These are phyloP conservation scores for Vicia villosa DNA, from an alignment of 306 rosid species.

Conservation along the genomic window DNA sequence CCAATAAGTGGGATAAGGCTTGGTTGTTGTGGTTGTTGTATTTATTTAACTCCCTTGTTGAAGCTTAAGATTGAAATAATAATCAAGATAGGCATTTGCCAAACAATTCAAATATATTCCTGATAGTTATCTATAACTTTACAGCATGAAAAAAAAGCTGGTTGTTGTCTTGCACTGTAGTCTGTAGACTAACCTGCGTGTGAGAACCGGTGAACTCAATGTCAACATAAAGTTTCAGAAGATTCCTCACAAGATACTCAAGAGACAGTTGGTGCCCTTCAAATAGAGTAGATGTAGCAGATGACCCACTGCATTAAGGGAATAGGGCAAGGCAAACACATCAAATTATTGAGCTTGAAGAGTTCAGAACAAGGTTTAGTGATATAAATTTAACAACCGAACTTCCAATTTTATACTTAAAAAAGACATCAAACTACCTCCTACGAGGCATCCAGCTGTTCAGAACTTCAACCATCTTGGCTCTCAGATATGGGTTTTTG, in stretches of 20 bases:
- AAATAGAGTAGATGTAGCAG: constrained; percentile 74
- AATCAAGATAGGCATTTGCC: constrained; percentile 17
- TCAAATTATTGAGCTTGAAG: constrained; percentile 40
- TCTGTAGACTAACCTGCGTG: constrained; percentile 70
- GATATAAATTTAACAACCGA: constrained; percentile 2
- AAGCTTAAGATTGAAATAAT: constrained; percentile 26
- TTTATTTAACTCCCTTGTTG: constrained; percentile 18
- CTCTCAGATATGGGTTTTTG: constrained; percentile 91
- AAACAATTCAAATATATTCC: constrained; percentile 23
- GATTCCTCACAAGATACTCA: constrained; percentile 93
- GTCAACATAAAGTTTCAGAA: constrained; percentile 95
- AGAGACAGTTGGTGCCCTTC: constrained; percentile 97
- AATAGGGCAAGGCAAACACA: constrained; percentile 24
- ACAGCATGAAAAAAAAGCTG: background rate
- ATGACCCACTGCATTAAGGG: constrained; percentile 62
- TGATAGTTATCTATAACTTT: constrained; percentile 16
- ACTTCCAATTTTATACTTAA: background rate
- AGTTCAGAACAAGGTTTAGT: constrained; percentile 1
- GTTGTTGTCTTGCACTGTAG: constrained; percentile 26
- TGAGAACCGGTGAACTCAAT: constrained; percentile 99
- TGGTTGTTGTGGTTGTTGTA: background rate
- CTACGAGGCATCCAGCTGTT: constrained; percentile 98
- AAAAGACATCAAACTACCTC: constrained; percentile 57
- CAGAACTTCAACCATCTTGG: constrained; percentile 98
- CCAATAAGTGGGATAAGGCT: too few relatives aligned